Percentiles rank a stretch among this genome's conserved stretches.
Conservation (phyloP, 1,284 basidiomycete species). For the Melampsora americana region DNA sequence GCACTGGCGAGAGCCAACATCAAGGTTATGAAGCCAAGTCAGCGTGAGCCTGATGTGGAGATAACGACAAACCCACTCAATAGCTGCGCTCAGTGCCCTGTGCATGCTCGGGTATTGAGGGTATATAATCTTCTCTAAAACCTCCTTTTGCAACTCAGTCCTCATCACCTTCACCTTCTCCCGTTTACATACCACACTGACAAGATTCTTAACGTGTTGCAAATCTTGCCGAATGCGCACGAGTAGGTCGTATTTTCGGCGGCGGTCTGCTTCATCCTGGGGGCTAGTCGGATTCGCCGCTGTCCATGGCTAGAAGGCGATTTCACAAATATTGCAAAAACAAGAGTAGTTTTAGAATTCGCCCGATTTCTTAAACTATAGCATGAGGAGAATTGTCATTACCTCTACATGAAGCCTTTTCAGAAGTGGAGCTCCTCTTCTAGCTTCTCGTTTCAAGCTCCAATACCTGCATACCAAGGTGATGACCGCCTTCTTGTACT, state of each 20-base stretch:
- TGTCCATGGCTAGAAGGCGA: constrained; percentile 73
- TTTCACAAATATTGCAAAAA: not conserved
- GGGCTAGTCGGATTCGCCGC: constrained; percentile 66
- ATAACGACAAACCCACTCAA: constrained; percentile 60
- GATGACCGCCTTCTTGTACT: constrained; percentile 75
- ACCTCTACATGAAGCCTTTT: constrained; percentile 88
- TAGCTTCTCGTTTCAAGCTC: constrained; percentile 90
- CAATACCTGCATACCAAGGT: constrained; percentile 83
- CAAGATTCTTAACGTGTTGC: constrained; percentile 68
- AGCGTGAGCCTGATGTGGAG: not conserved
- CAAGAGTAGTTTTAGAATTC: not conserved
- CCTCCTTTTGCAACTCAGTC: constrained; percentile 66
- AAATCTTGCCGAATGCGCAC: constrained; percentile 73
- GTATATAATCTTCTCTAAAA: constrained; percentile 67
- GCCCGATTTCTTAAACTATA: not conserved
- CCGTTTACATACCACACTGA: constrained; percentile 71
- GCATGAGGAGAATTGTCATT: constrained; percentile 5
- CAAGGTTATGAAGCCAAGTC: not conserved
- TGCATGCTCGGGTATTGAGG: constrained; percentile 65
- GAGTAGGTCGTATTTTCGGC: constrained; percentile 77
- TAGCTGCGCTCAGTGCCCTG: constrained; percentile 68
- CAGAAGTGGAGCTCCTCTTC: constrained; percentile 86
- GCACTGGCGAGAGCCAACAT: constrained; percentile 58
- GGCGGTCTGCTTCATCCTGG: constrained; percentile 77
- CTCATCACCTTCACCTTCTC: constrained; percentile 79